These are phyloP conservation scores for Anthoceros angustus DNA, from an alignment of 225 moss, liverwort and hornwort species.

Conservation along the genomic window DNA sequence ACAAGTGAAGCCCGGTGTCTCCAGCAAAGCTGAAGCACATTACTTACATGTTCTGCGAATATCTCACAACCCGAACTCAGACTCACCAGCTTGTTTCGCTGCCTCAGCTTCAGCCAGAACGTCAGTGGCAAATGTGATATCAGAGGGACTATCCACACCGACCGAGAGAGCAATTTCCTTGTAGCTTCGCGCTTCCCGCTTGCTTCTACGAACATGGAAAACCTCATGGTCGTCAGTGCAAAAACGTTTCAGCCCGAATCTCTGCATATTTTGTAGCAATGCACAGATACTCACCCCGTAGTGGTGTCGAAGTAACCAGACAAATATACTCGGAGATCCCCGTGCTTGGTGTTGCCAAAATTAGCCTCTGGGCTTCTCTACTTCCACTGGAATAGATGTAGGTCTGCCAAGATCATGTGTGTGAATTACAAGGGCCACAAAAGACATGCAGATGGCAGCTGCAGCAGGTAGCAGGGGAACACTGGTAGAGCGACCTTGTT, in stretches of 20 bases:
- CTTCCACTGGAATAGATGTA: slow-evolving; percentile 85
- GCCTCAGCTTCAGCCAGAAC: slow-evolving; percentile 87
- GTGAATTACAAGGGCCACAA: background rate
- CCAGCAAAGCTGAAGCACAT: background rate
- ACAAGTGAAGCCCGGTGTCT: background rate
- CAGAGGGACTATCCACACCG: slow-evolving; percentile 71
- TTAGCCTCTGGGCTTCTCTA: slow-evolving; percentile 72
- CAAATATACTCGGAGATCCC: slow-evolving; percentile 68
- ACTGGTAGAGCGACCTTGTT: slow-evolving; percentile 27
- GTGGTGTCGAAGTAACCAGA: slow-evolving; percentile 95
- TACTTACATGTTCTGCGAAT: background rate
- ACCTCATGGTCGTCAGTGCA: background rate
- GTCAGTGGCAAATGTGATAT: slow-evolving; percentile 82
- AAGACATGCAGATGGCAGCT: background rate
- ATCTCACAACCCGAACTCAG: background rate
- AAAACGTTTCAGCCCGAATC: background rate
- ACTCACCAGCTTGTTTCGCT: slow-evolving; percentile 69
- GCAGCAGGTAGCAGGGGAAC: background rate
- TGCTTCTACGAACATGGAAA: slow-evolving; percentile 36
- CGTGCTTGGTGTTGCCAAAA: slow-evolving; percentile 71
- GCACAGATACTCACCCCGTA: slow-evolving; percentile 42
- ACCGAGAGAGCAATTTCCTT: slow-evolving; percentile 73
- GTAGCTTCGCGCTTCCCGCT: slow-evolving; percentile 74
- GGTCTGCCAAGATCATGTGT: slow-evolving; percentile 11
- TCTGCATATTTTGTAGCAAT: background rate